Conservation (phyloP, 768 basidiomycete genomes). For the Chiua virens region DNA sequence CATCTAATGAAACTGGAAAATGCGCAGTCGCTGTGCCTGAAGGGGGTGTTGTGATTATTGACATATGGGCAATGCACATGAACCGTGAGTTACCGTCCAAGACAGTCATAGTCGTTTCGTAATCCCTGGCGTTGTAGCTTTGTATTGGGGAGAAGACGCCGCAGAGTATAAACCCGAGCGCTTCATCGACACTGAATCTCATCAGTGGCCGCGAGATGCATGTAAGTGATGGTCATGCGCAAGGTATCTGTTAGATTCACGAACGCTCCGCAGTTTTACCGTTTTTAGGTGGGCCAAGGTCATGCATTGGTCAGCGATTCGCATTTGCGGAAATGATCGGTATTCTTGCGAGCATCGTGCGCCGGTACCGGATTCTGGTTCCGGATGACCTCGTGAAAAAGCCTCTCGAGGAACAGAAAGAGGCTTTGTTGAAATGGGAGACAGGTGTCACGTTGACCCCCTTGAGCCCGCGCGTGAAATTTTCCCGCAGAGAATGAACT, state of each 20-base stretch:
- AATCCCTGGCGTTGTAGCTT: constrained; percentile 27
- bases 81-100: constrained; percentile 37
- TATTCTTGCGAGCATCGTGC: constrained; percentile 40
- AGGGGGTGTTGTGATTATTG: constrained; percentile 41
- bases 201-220: constrained; percentile 52
- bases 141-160: constrained; percentile 49
- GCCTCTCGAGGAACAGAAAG: constrained; percentile 34
- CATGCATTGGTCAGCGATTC: constrained; percentile 52
- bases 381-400: constrained; percentile 35
- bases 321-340: constrained; percentile 22
- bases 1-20: constrained; percentile 24
- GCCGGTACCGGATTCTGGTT: constrained; percentile 41
- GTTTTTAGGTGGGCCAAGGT: constrained; percentile 45
- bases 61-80: constrained; percentile 43
- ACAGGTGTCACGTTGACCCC: constrained; percentile 38
- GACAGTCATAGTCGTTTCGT: neutral
- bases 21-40: constrained; percentile 36
- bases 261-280: constrained; percentile 34
- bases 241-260: neutral
- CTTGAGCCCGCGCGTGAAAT: no score
- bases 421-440: constrained; percentile 36
- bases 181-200: constrained; percentile 44
- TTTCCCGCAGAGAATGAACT: no score
- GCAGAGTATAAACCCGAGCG: constrained; percentile 48
- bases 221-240: constrained; percentile 30